Evolutionary conservation across 2,329 filamentous ascomycete genomes (phyloP), one percentile per base, ranked within the genome.

Genomic region (Pyrenophora graminea): DNA sequence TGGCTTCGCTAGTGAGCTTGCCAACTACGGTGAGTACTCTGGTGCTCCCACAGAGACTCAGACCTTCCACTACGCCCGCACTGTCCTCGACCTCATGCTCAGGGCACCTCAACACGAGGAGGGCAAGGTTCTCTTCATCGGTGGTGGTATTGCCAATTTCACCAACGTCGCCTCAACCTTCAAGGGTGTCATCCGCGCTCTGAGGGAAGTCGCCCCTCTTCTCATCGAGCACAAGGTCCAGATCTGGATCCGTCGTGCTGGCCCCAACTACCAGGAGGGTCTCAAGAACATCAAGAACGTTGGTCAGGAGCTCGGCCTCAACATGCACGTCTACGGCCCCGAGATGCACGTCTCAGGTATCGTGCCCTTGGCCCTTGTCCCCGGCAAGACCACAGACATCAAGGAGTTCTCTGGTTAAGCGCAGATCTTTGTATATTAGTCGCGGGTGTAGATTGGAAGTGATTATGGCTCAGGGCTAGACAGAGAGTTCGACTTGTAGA

Each of bases 111-210:
- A 85, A 73, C 82, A 85, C 77, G 84, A 90, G 56, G 88, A 97
- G 72, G 94, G 94, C 82, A 99, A 97, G 85, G 91, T 99, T 46
- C 88, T 99, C 62, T 99, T 99, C 85, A 97, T 99, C 65, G 94
- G 94, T 77, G 94, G 94, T 81, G 94, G 94, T 85, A 99, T 99
- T 84, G 94, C 94, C 84, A 99, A 99, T 88, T 99, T 99, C 83
- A 99, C 94, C 83, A 99, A 97, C 80, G 94, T 99, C 48, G 94
- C 94, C 55, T 94, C 89, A 68, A 99, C 94, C 61, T 99, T 99
- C 89, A 99, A 99, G 86, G 94, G 94, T 82, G 93, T 99, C 77
- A 99, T 99, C 76, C 89, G 91, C 67, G 94, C 94, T 54, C 85
- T 99, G 62, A 87, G 93, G 63, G 94, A 97, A 79, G 91, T 93